phyloP scores from a whole-genome alignment of 768 basidiomycete species.

The Serendipita vermifera region DNA sequence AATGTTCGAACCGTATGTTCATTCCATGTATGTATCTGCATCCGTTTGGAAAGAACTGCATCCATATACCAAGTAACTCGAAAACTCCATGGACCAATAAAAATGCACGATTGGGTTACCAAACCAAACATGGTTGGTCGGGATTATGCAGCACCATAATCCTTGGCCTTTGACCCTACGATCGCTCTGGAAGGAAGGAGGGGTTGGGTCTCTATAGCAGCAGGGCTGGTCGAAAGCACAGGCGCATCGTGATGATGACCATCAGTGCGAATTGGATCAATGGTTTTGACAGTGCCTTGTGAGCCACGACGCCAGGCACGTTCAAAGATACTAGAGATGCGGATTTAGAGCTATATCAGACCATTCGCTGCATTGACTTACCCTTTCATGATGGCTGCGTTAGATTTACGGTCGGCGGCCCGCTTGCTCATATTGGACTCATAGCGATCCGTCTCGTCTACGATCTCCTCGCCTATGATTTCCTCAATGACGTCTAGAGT shows the following conservation, averaged over 20 bases:
- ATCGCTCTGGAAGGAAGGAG: neutral
- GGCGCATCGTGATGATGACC: too few species aligned
- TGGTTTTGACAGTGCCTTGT: slow-evolving; percentile 3
- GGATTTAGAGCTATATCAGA: neutral
- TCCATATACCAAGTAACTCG: too few species aligned
- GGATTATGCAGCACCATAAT: neutral
- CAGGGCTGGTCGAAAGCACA: neutral
- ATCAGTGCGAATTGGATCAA: neutral
- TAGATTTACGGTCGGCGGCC: slow-evolving; percentile 55
- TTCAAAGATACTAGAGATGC: slow-evolving; percentile 12
- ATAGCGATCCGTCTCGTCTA: slow-evolving; percentile 87
- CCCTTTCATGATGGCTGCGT: slow-evolving; percentile 52
- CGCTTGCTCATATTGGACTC: slow-evolving; percentile 76
- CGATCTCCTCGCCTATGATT: slow-evolving; percentile 92
- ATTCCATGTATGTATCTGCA: too few species aligned
- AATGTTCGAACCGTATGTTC: too few species aligned
- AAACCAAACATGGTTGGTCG: too few species aligned
- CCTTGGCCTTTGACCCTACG: neutral
- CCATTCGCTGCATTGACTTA: slow-evolving; percentile 4
- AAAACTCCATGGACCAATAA: too few species aligned
- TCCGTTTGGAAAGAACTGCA: too few species aligned
- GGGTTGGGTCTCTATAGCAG: neutral
- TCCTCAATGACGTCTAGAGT: slow-evolving; percentile 60
- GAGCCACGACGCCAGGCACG: slow-evolving; percentile 9
- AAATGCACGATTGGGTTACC: too few species aligned